A percentile compares a stretch with the other conserved stretches of the same genome.
phyloP scores from a whole-genome alignment of 2,329 filamentous ascomycete genomes.

The Pyricularia grisea region DNA sequence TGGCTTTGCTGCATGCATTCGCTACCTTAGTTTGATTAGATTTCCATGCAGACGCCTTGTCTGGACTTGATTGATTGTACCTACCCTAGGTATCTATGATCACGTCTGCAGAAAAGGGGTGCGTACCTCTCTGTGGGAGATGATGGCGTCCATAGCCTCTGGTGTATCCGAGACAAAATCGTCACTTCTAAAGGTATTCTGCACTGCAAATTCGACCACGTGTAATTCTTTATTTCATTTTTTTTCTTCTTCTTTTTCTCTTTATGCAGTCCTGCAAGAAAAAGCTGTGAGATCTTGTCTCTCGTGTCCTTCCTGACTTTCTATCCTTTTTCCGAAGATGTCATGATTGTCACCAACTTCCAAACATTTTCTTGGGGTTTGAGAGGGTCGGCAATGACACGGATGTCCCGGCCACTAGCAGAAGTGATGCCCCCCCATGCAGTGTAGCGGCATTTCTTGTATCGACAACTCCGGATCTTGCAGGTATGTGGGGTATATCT shows the following conservation, averaged over 20 bases:
- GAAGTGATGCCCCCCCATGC: not conserved
- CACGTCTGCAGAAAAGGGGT: not conserved
- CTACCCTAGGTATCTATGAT: not conserved
- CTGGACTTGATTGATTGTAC: not conserved
- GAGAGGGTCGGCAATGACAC: too few species aligned
- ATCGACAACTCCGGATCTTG: not conserved
- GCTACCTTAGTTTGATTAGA: not conserved
- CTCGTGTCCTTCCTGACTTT: too few species aligned
- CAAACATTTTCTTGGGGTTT: not conserved
- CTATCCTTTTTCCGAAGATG: not conserved
- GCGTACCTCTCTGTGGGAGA: too few species aligned
- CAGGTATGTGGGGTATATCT: not conserved
- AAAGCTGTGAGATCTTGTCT: too few species aligned
- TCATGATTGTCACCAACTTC: not conserved
- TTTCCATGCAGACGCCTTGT: not conserved
- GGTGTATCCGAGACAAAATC: too few species aligned
- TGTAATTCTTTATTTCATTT: too few species aligned
- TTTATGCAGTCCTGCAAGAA: too few species aligned
- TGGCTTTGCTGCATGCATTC: not conserved
- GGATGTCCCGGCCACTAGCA: not conserved
- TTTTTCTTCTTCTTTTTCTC: too few species aligned
- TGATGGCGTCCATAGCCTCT: too few species aligned
- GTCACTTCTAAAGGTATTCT: too few species aligned
- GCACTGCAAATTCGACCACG: too few species aligned
- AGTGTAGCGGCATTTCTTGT: not conserved